Conservation (phyloP, 2,329 filamentous ascomycete species). For the Colletotrichum viniferum region DNA sequence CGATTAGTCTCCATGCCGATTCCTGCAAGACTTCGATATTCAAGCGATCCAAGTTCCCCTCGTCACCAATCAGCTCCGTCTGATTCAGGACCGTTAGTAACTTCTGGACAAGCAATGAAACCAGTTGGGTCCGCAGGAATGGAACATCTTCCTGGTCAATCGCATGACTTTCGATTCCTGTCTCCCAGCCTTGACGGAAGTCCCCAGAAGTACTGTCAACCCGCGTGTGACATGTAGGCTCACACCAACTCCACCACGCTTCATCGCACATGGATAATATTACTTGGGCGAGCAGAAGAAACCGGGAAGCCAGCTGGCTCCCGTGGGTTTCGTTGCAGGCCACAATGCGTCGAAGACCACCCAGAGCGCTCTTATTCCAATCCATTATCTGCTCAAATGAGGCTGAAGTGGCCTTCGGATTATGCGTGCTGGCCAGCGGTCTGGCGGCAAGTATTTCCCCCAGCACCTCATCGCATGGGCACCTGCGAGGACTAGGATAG, state of each 20-base stretch:
- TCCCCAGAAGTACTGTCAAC: background rate
- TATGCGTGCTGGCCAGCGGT: background rate
- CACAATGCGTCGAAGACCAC: background rate
- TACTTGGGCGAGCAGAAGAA: background rate
- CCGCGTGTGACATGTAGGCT: background rate
- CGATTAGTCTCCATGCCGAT: background rate
- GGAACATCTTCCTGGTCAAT: background rate
- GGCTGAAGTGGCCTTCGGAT: background rate
- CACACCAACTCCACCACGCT: background rate
- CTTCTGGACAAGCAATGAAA: background rate
- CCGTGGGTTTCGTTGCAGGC: background rate
- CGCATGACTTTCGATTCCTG: background rate
- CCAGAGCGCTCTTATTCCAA: background rate
- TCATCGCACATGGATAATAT: background rate
- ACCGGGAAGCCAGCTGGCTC: background rate
- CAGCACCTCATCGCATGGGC: background rate
- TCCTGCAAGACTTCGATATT: background rate
- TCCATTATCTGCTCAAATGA: background rate
- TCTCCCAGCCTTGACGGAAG: background rate
- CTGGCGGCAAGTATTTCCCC: background rate
- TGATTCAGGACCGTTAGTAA: background rate
- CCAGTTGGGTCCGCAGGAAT: background rate
- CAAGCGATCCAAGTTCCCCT: background rate
- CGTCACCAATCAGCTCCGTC: background rate
- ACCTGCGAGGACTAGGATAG: background rate